Percentiles rank a stretch among this genome's conserved stretches.
Conservation (phyloP, 768 basidiomycete species). For the Sarcodon aspratus region DNA sequence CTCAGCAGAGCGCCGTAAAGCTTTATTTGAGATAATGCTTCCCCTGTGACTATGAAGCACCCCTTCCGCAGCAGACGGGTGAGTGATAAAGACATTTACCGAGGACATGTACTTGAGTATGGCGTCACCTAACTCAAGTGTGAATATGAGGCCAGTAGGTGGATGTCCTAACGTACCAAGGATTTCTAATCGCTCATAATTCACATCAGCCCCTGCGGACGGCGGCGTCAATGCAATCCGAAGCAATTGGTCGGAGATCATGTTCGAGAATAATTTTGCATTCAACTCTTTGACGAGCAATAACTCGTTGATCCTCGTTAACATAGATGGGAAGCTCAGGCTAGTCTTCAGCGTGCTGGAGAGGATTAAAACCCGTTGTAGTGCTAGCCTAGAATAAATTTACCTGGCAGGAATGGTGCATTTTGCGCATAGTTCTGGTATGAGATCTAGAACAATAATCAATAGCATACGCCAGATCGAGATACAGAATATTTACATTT, state of each 20-base stretch:
- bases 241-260: conserved; percentile 50
- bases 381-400: not conserved
- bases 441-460: conserved; percentile 41
- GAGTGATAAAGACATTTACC: conserved; percentile 60
- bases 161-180: conserved; percentile 39
- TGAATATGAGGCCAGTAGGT: not conserved
- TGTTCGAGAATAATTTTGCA: conserved; percentile 47
- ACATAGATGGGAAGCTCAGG: conserved; percentile 64
- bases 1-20: conserved; percentile 43
- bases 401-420: conserved; percentile 68
- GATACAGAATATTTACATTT: conserved; percentile 41
- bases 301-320: conserved; percentile 59
- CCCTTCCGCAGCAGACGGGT: conserved; percentile 55
- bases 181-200: conserved; percentile 81
- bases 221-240: conserved; percentile 61
- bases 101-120: conserved; percentile 75
- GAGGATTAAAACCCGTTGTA: not conserved
- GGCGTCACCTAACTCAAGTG: conserved; percentile 50
- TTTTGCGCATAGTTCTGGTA: conserved; percentile 73
- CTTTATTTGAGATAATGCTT: conserved; percentile 64
- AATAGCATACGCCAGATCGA: not conserved
- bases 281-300: conserved; percentile 75
- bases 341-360: conserved; percentile 58
- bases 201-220: conserved; percentile 53
- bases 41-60: conserved; percentile 57